Evolutionary conservation across 306 rosid species (phyloP).

Genomic region (Phaseolus lunatus): DNA sequence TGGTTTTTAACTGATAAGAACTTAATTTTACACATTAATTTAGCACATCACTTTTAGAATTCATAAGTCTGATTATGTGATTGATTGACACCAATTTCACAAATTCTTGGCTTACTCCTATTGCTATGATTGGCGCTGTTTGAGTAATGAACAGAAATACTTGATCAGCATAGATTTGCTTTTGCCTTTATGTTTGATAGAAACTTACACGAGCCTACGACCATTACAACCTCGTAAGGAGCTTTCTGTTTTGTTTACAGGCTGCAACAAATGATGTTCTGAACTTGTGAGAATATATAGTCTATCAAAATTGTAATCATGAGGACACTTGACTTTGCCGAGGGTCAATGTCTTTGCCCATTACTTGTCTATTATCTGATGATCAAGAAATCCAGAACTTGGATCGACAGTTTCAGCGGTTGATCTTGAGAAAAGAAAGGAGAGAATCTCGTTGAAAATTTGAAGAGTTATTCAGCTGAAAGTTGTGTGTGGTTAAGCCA

Average conservation of each 20-base stretch:
- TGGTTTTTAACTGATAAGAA: neutral
- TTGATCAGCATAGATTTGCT: neutral
- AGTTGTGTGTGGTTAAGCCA: neutral
- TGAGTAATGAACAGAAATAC: neutral
- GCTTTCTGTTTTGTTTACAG: slow-evolving; percentile 9
- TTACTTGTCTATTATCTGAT: neutral
- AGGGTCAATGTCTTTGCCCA: slow-evolving; percentile 1
- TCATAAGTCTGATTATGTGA: slow-evolving; percentile 1
- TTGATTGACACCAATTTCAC: neutral
- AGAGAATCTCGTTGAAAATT: no score
- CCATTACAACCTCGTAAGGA: neutral
- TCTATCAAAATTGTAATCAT: neutral
- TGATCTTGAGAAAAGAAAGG: slow-evolving; percentile 8
- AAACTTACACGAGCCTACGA: neutral
- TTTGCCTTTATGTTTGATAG: neutral
- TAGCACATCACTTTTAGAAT: neutral
- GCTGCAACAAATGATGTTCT: slow-evolving; percentile 8
- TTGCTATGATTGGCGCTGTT: neutral
- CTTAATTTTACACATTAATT: neutral
- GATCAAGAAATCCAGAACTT: slow-evolving; percentile 20
- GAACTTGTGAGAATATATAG: neutral
- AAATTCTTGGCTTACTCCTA: neutral
- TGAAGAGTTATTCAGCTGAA: no score
- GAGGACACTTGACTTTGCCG: neutral
- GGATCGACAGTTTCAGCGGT: slow-evolving; percentile 6